Evolutionary conservation across 2,329 filamentous ascomycete genomes (phyloP), one percentile per base, ranked within the genome.

Genomic region (Colletotrichum sansevieriae): DNA sequence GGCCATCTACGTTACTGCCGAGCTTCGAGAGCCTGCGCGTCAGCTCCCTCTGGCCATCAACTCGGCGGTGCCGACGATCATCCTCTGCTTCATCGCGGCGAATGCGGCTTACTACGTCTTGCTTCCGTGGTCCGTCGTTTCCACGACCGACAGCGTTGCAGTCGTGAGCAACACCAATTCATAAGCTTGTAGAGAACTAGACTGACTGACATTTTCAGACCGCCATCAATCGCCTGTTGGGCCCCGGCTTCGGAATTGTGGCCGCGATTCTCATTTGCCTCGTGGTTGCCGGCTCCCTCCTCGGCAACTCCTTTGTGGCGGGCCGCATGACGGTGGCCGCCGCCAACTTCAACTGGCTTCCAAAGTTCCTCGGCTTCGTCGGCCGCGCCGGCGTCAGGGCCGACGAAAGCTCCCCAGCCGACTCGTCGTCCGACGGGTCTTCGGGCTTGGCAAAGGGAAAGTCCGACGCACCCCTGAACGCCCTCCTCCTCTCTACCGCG

Each of bases 101-200:
- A 91, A 91, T 70, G 80, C 88, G 0, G 84, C 87, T 2, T 91
- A 90, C 75, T 91, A 91, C 71, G 81, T 90, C 20, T 78, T 91
- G 2, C 80, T 91, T 0, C 87, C 89, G 0, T 90, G 88, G 88
- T 75, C 84, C 22, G 79, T 85, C 1, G 79, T 91, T 2, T 86
- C 87, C 0, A 85, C 82, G 0, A 90, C 85, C 0, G 86, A 91
- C 70, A 89, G 87, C 22, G 85, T 91, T 0, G 89, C 88, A 3
- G 88, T 91, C 59, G 87, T 90, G 78, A 76, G 85, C 78, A 4
- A 35, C 13, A 4, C 18, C 33, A 13, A 10, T 39, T 7, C 15
- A 37, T 20, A 22, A 8, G 20, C 35, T 22, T 18, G 43, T 12
- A 60, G 37, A 2, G 18, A 5, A 25, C 15, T 73, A 73, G 22